These are phyloP conservation scores for Lentinula boryana DNA, from an alignment of 768 basidiomycete species.

Conservation along the genomic window DNA sequence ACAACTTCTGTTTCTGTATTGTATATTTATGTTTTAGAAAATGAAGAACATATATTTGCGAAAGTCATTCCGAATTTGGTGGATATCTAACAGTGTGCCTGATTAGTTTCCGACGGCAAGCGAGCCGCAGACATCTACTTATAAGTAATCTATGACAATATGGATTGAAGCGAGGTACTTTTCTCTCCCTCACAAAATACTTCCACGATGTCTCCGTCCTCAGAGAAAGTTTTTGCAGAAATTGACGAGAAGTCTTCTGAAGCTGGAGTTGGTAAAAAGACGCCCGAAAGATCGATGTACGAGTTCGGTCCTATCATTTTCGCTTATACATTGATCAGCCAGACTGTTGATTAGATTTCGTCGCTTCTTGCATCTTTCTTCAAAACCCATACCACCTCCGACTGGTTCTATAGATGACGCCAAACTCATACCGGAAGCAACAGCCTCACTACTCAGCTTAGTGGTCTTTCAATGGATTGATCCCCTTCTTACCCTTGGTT, in stretches of 20 bases:
- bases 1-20: too few species aligned
- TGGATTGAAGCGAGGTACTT: not conserved
- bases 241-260: not conserved
- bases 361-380: constrained; percentile 3
- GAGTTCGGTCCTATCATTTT: not conserved
- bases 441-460: constrained; percentile 51
- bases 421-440: constrained; percentile 56
- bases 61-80: not conserved
- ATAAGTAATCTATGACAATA: not conserved
- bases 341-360: not conserved
- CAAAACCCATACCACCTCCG: constrained; percentile 34
- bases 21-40: too few species aligned
- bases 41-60: not conserved
- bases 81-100: not conserved
- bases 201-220: not conserved
- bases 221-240: not conserved
- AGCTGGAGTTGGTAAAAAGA: not conserved
- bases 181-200: not conserved
- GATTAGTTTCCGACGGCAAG: not conserved
- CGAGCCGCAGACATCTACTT: not conserved
- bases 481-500: constrained; percentile 66
- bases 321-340: not conserved
- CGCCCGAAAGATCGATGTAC: not conserved
- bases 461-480: constrained; percentile 76
- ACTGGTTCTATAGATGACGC: constrained; percentile 55